Evolutionary conservation across 495 filamentous ascomycete genomes (phyloP), one percentile per base, ranked within the genome.

Genomic region (Talaromyces adpressus): DNA sequence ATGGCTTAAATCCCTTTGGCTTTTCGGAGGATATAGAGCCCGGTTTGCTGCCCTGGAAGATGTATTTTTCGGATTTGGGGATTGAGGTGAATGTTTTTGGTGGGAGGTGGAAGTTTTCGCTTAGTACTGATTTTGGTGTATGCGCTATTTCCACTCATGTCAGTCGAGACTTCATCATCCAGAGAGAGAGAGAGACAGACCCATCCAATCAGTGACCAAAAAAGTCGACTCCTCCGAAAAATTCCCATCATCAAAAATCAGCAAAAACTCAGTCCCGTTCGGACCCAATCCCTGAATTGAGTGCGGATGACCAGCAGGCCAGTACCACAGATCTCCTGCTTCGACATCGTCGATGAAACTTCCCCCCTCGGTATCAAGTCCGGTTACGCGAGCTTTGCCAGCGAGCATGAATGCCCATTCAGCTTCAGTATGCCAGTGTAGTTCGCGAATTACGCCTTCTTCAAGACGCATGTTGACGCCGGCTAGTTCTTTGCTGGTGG

Each of bases 191-290:
- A 2, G 56, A 59, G 29, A 72, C 75, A 14, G 68, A 84, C 82
- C 80, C 61, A 89, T 72, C 86, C 85, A 88, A 69, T 90, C 87
- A 0, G 84, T 85, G 32, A 90, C 69, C 9, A 89, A 61, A 65
- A 89, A 89, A 2, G 87, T 89, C 20, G 83, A 87, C 63, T 90
- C 87, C 68, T 90, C 87, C 6, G 84, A 87, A 72, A 90, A 91
- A 63, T 74, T 67, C 20, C 87, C 87, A 67, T 87, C 79, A 63
- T 91, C 88, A 65, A 91, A 89, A 61, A 90, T 81, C 49, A 90
- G 76, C 9, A 91, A 77, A 66, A 89, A 91, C 69, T 90, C 88
- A 23, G 85, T 88, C 27, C 87, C 88, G 65, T 89, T 86, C 7
- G 79, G 74, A 62, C 81, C 73, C 0, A 91, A 76, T 4, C 86